Evolutionary conservation across 192 early-diverging fungal species (phyloP), one percentile per base, ranked within the genome.

Genomic region (Coemansia sp.): DNA sequence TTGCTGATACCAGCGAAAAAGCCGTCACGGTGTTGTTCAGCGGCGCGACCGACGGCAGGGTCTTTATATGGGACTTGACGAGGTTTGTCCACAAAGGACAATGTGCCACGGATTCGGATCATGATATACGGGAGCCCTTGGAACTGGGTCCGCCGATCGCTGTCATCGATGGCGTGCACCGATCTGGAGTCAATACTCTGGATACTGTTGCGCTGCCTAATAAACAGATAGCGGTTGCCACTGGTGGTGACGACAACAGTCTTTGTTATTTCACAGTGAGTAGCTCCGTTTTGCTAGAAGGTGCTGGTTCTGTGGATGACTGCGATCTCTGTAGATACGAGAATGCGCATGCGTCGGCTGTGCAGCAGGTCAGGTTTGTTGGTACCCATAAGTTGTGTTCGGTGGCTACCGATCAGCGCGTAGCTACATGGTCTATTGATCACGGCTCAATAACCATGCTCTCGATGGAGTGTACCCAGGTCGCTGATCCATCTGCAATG

Each of bases 181-280:
- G 88, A 80, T 92, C 91, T 7, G 94, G 94, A 15, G 86, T 95
- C n/a, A 94, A 95, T 68, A 81, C 86, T 8, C 41, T 95, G 41
- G 78, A 85, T 55, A 81, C 87, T 2, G 39, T 63, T 17, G 45
- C 20, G 53, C 9, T 41, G 20, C 73, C 22, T 4, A 61, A 39
- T 2, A 20, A 45, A 5, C 45, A 43, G 4, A 48, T 75, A 14
- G 18, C 90, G 45, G 51, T 91, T 3, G 86, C 85, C 5, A 88
- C 86, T 20, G 93, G 92, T 15, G 94, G 94, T 4, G 94, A 95
- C 54, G 92, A 95, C 70, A 91, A 91, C 73, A 77, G 85, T 1
- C 43, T 92, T 17, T 63, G 74, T 20, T 70, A 71, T 2, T 63
- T 48, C 17, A 48, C 45, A 12, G 66, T 12, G 55, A 52, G 56